Evolutionary conservation across 2,329 filamentous ascomycete species (phyloP).

Genomic region (Biscogniauxia sp.): DNA sequence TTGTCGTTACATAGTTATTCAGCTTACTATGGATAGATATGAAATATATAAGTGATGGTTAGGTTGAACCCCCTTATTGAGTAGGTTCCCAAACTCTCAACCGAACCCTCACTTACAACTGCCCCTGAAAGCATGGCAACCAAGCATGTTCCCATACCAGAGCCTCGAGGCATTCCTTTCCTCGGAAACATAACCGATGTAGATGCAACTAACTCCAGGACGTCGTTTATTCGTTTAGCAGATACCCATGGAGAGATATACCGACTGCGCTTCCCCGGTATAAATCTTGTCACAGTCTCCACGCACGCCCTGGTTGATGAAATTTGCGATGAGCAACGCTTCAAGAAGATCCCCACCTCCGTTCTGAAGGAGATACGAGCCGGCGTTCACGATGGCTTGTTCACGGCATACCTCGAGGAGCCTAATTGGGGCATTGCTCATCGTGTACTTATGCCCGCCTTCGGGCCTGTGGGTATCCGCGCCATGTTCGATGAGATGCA

Average conservation of each 20-base stretch:
- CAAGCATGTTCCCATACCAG: not conserved
- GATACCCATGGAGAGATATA: not conserved
- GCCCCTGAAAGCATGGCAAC: not conserved
- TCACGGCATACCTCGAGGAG: constrained; percentile 26
- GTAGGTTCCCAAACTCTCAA: not conserved
- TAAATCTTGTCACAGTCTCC: constrained; percentile 43
- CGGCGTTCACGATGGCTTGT: constrained; percentile 38
- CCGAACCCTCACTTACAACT: not conserved
- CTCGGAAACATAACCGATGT: not conserved
- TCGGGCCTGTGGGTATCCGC: constrained; percentile 51
- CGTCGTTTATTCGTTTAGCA: not conserved
- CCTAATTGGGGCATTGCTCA: constrained; percentile 54
- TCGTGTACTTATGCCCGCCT: constrained; percentile 50
- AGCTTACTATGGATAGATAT: no score
- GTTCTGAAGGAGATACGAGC: constrained; percentile 54
- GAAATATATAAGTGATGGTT: not conserved
- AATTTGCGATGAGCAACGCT: constrained; percentile 62
- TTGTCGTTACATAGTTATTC: no score
- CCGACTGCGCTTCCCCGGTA: not conserved
- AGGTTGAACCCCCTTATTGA: no score
- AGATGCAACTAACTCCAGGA: not conserved
- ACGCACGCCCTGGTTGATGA: constrained; percentile 58
- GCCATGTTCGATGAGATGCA: constrained; percentile 54
- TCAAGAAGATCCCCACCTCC: constrained; percentile 53
- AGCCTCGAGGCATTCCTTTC: not conserved